A percentile compares a stretch with the other conserved stretches of the same genome.
Conservation (phyloP, 2,329 filamentous ascomycete genomes). For the Mollisia scopiformis region DNA sequence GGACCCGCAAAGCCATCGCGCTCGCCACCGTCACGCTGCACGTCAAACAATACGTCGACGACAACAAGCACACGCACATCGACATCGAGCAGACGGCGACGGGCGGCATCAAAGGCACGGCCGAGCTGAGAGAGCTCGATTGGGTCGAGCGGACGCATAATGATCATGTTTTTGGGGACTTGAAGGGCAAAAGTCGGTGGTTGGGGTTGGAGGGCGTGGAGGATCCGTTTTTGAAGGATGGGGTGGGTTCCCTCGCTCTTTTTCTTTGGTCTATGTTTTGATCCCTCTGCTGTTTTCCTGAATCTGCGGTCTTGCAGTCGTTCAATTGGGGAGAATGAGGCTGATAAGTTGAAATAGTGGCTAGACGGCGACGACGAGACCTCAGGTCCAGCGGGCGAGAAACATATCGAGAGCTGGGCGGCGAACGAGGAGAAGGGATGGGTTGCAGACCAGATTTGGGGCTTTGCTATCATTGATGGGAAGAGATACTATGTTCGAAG, state of each 20-base stretch:
- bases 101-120: constrained; percentile 61
- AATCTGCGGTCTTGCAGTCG: not conserved
- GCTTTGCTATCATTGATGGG: constrained; percentile 46
- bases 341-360: constrained; percentile 39
- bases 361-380: constrained; percentile 46
- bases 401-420: constrained; percentile 52
- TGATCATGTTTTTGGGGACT: constrained; percentile 65
- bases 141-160: constrained; percentile 55
- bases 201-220: constrained; percentile 37
- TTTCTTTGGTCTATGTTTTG: not conserved
- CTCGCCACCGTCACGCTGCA: constrained; percentile 58
- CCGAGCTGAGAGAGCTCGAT: constrained; percentile 59
- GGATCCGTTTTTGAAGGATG: constrained; percentile 34
- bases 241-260: not conserved
- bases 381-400: constrained; percentile 44
- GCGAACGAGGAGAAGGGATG: constrained; percentile 51
- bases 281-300: not conserved
- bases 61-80: constrained; percentile 48
- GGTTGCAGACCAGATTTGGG: constrained; percentile 58
- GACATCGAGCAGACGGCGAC: constrained; percentile 65
- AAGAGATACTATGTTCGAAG: constrained; percentile 42
- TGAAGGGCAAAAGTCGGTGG: constrained; percentile 53
- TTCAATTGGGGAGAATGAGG: not conserved
- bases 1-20: constrained; percentile 61
- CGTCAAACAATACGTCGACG: constrained; percentile 45